Evolutionary conservation across 2,329 filamentous ascomycete species (phyloP), one percentile per base, ranked within the genome.

Genomic region (Thyridium curvatum): DNA sequence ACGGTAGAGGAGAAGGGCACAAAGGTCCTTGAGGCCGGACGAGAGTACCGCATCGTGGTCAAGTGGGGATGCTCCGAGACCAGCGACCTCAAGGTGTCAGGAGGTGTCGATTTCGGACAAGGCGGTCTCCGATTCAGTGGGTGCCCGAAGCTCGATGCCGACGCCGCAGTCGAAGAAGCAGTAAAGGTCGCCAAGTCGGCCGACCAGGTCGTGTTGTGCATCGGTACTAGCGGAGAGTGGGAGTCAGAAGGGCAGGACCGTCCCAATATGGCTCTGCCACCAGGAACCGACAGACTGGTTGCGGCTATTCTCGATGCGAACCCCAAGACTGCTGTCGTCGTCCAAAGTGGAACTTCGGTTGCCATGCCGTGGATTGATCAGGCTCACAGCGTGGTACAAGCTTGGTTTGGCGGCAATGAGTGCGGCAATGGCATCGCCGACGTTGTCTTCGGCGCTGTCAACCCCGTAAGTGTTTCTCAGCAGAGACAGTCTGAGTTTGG

Each of bases 371-470:
- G 72, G 72, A 59, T 61, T 4, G 43, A 58, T 29, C 52, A 61
- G 30, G 65, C 66, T 18, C 47, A 70, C 12, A 77, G 72, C 7
- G 71, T 81, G 34, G 46, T 80, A 13, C 77, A 69, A 52, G 73
- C 73, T 18, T 83, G 78, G 78, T 83, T 79, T 48, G 76, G 77
- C 47, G 79, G 79, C 17, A 78, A 82, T 51, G 79, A 83, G 58
- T 71, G 72, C n/a, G 79, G 78, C 4, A 79, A 82, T 46, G 77
- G 74, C 2, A 72, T 83, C 38, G 77, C 75, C 6, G 78, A 82
- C 45, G 71, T 82, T 1, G 61, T 82, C 17, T 74, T 78, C 45
- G 79, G 77, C 34, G 65, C 72, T 38, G 65, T 73, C 40, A 82
- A 77, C 47, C 79, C 79, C 2, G 72, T 18, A 8, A 8, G 33